phyloP scores from a whole-genome alignment of 2,329 filamentous ascomycete species.

The Claviceps sp. region DNA sequence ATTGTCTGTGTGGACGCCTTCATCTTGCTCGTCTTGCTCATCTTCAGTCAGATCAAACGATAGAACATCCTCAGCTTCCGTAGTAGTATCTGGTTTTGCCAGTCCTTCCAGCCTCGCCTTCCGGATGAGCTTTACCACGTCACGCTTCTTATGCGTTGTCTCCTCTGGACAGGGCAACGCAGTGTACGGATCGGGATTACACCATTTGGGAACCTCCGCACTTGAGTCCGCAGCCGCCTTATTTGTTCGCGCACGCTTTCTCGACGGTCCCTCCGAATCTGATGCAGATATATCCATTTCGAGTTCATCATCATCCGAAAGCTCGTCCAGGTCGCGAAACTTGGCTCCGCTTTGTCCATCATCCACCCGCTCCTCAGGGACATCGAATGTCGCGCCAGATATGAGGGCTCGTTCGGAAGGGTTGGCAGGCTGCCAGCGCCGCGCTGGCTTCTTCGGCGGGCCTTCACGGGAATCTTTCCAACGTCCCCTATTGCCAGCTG shows the following conservation, averaged over 20 bases:
- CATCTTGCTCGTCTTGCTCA: slow-evolving; percentile 25
- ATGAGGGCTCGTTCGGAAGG: slow-evolving; percentile 38
- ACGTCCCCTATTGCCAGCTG: slow-evolving; percentile 5
- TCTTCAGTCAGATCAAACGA: slow-evolving; percentile 61
- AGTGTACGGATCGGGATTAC: slow-evolving; percentile 90
- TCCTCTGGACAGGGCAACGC: slow-evolving; percentile 71
- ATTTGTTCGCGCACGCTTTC: slow-evolving; percentile 20
- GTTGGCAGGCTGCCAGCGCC: slow-evolving; percentile 24
- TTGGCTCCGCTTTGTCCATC: slow-evolving; percentile 32
- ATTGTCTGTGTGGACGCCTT: slow-evolving; percentile 8
- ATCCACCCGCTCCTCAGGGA: slow-evolving; percentile 33
- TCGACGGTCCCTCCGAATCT: slow-evolving; percentile 26
- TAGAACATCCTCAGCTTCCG: slow-evolving; percentile 71
- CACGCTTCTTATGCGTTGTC: slow-evolving; percentile 58
- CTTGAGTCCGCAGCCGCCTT: slow-evolving; percentile 18
- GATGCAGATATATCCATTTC: slow-evolving; percentile 45
- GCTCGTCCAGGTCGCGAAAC: slow-evolving; percentile 40
- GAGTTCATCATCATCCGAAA: slow-evolving; percentile 50
- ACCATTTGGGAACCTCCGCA: slow-evolving; percentile 63
- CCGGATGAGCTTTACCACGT: slow-evolving; percentile 82
- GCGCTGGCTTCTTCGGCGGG: slow-evolving; percentile 14
- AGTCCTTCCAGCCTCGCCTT: slow-evolving; percentile 59
- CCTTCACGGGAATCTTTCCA: slow-evolving; percentile 15
- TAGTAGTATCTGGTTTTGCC: slow-evolving; percentile 35
- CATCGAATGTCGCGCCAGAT: slow-evolving; percentile 25